A percentile compares a stretch with the other conserved stretches of the same genome.
Conservation (phyloP, 208 protist species). For the Acanthamoeba castellanii region DNA sequence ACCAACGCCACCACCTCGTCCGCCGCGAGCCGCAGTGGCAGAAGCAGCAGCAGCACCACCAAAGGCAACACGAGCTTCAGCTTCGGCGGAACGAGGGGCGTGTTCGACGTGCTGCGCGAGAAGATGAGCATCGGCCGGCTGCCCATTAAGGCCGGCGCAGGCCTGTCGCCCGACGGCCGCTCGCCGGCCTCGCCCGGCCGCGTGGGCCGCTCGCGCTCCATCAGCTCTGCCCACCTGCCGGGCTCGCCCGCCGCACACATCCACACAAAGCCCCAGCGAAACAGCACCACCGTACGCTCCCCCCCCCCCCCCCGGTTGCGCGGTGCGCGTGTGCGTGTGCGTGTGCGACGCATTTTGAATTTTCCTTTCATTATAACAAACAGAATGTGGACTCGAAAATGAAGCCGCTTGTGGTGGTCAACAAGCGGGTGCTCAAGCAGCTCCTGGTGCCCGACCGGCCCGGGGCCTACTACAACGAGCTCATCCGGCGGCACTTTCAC, state of each 20-base stretch:
- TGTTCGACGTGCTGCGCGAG: slow-evolving; percentile 42
- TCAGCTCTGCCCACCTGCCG: slow-evolving; percentile 1
- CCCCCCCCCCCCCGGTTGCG: neutral
- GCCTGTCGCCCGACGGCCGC: neutral
- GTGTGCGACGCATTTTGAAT: neutral
- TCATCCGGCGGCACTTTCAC: slow-evolving; percentile 56
- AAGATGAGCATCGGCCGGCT: slow-evolving; percentile 1
- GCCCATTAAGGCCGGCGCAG: neutral
- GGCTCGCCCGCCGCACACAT: neutral
- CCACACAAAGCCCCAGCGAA: neutral
- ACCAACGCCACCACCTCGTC: too few species aligned
- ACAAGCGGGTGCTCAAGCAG: slow-evolving; percentile 54
- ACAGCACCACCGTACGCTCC: neutral
- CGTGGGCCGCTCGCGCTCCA: neutral
- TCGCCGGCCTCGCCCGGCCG: neutral
- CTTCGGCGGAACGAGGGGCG: neutral
- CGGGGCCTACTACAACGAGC: slow-evolving; percentile 34
- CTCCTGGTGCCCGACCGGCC: slow-evolving; percentile 22
- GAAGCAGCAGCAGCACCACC: neutral
- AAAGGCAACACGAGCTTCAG: neutral
- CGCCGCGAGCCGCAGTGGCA: neutral
- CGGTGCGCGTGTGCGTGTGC: neutral
- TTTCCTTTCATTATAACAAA: too few species aligned
- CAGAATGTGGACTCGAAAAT: slow-evolving; percentile 24
- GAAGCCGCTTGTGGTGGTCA: slow-evolving; percentile 22